phyloP scores from a whole-genome alignment of 768 basidiomycete genomes.

The Macrocybe gigantea region DNA sequence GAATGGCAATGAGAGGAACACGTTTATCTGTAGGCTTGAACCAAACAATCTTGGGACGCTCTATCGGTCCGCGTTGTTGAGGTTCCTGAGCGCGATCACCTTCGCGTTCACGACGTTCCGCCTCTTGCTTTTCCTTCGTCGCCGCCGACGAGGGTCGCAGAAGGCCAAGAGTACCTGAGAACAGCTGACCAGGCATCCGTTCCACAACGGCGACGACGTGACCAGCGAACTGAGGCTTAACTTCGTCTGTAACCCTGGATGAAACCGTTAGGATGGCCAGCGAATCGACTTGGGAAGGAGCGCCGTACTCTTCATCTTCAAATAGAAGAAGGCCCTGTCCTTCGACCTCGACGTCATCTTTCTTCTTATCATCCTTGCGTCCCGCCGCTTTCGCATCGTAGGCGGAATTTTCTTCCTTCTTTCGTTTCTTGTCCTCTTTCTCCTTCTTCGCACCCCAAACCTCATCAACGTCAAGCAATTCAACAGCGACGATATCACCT shows the following conservation, averaged over 20 bases:
- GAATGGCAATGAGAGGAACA: slow-evolving; percentile 96
- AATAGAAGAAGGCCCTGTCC: slow-evolving; percentile 96
- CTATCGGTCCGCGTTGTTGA: slow-evolving; percentile 59
- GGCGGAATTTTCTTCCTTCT: slow-evolving; percentile 98
- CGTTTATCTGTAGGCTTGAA: slow-evolving; percentile 99
- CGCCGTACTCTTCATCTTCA: slow-evolving; percentile 88
- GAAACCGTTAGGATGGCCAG: slow-evolving; percentile 6
- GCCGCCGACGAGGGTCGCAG: slow-evolving; percentile 94
- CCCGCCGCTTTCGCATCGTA: slow-evolving; percentile 76
- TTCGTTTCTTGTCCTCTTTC: slow-evolving; percentile 99
- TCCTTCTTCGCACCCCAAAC: slow-evolving; percentile 99
- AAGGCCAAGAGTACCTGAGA: slow-evolving; percentile 94
- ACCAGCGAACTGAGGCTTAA: slow-evolving; percentile 97
- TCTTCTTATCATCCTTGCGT: slow-evolving; percentile 98
- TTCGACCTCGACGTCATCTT: slow-evolving; percentile 99
- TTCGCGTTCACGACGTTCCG: slow-evolving; percentile 94
- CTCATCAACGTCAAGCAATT: slow-evolving; percentile 95
- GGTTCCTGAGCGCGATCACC: slow-evolving; percentile 87
- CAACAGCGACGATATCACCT: slow-evolving; percentile 97
- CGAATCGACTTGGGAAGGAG: neutral
- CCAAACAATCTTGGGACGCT: slow-evolving; percentile 99
- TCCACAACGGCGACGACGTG: slow-evolving; percentile 99
- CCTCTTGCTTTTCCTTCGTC: slow-evolving; percentile 98
- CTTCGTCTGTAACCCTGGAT: slow-evolving; percentile 87
- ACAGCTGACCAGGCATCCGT: slow-evolving; percentile 97